These are phyloP conservation scores for Sicyos edulis DNA, from an alignment of 306 rosid genomes.

Conservation along the genomic window DNA sequence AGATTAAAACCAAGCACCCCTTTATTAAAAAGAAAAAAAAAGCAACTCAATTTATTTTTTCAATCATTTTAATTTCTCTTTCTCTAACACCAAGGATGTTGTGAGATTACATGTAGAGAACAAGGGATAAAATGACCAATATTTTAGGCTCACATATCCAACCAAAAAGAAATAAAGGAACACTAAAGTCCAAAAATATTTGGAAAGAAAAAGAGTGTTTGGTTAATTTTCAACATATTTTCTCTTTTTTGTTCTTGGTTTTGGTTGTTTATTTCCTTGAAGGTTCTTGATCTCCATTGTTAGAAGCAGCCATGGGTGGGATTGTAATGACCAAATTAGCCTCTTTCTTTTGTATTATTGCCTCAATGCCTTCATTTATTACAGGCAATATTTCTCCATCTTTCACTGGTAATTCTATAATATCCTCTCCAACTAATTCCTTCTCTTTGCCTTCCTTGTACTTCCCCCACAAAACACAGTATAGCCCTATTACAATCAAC, in stretches of 20 bases:
- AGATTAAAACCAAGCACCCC: too few species aligned
- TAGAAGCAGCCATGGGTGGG: neutral
- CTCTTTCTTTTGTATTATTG: constrained; percentile 3
- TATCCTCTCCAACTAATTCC: neutral
- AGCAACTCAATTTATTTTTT: too few species aligned
- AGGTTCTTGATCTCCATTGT: neutral
- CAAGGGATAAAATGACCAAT: too few species aligned
- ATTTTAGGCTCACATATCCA: too few species aligned
- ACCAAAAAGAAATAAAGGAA: too few species aligned
- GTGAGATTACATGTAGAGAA: too few species aligned
- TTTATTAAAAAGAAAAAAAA: too few species aligned
- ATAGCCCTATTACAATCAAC: constrained; percentile 13
- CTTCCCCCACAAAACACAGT: constrained; percentile 23
- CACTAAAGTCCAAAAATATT: too few species aligned
- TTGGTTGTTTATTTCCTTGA: neutral
- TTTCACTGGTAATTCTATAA: neutral
- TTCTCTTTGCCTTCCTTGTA: constrained; percentile 14
- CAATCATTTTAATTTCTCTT: too few species aligned
- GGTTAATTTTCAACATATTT: too few species aligned
- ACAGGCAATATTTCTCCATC: neutral
- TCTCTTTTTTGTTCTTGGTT: neutral
- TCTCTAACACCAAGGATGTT: too few species aligned
- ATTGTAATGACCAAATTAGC: constrained; percentile 4
- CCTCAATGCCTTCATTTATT: constrained; percentile 4
- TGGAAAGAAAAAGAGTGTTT: too few species aligned